Evolutionary conservation across 495 filamentous ascomycete genomes (phyloP).

Genomic region (Trichoderma parareesei): DNA sequence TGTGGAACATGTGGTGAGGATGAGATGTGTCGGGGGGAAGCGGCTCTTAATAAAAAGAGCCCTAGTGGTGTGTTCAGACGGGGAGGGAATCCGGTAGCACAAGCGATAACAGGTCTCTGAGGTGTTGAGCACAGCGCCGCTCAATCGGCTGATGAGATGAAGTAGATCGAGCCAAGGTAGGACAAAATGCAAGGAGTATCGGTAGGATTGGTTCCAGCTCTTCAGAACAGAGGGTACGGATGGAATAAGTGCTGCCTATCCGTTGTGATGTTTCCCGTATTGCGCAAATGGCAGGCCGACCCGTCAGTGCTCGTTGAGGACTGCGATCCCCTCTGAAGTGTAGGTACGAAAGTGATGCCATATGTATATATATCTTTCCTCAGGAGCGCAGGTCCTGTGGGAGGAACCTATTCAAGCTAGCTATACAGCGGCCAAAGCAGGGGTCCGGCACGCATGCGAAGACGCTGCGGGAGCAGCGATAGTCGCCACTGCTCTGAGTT

Average conservation of each 20-base stretch:
- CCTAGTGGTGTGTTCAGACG: background rate
- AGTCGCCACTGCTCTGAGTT: background rate
- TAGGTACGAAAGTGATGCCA: background rate
- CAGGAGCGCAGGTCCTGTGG: too few species aligned
- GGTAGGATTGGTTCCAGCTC: background rate
- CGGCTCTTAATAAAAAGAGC: background rate
- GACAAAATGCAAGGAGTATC: background rate
- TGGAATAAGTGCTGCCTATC: background rate
- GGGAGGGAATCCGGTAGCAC: background rate
- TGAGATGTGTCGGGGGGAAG: background rate
- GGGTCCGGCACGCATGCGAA: background rate
- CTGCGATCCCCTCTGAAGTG: background rate
- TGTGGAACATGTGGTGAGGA: background rate
- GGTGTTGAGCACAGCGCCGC: background rate
- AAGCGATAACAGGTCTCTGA: background rate
- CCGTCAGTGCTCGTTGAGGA: background rate
- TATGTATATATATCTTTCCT: background rate
- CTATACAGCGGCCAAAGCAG: background rate
- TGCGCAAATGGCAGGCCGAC: background rate
- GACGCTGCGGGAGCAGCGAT: background rate
- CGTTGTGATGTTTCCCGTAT: background rate
- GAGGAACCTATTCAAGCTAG: background rate
- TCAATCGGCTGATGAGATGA: background rate
- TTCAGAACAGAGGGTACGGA: background rate
- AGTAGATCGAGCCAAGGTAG: background rate